These are phyloP conservation scores for Lippia alba DNA, from an alignment of 305 asterid species.

Conservation along the genomic window DNA sequence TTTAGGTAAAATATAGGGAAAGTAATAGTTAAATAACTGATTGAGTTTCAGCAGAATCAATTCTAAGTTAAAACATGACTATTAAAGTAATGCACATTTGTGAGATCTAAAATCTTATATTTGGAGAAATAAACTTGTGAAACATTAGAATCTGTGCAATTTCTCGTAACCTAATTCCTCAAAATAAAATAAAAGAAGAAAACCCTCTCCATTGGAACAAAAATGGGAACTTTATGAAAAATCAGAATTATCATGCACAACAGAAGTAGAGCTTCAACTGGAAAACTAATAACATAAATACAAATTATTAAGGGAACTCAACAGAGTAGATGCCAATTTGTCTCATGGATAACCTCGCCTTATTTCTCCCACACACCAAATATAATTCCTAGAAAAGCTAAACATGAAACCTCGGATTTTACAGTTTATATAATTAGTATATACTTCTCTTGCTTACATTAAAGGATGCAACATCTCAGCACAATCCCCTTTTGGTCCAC, in stretches of 20 bases:
- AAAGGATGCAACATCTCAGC: slow-evolving; percentile 77
- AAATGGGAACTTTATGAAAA: too few species aligned
- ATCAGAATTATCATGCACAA: neutral
- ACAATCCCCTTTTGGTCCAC: slow-evolving; percentile 79
- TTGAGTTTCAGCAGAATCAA: too few species aligned
- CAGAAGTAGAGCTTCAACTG: neutral
- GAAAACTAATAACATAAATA: neutral
- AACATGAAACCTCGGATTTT: slow-evolving; percentile 32
- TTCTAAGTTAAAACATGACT: too few species aligned
- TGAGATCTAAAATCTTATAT: too few species aligned
- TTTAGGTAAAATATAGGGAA: too few species aligned
- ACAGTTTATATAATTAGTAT: slow-evolving; percentile 23
- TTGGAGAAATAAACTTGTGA: too few species aligned
- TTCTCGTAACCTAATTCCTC: too few species aligned
- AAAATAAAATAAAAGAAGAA: too few species aligned
- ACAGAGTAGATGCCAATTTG: slow-evolving; percentile 1
- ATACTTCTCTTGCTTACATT: slow-evolving; percentile 24
- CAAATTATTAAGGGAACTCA: slow-evolving; percentile 27
- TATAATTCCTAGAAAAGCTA: slow-evolving; percentile 27
- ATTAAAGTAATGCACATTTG: too few species aligned
- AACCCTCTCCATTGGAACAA: neutral
- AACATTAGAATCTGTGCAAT: too few species aligned
- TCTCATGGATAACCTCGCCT: slow-evolving; percentile 30
- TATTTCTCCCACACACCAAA: slow-evolving; percentile 15
- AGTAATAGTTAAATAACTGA: too few species aligned